Evolutionary conservation across 73 alveolate genomes (phyloP).

Genomic region (Diophrys sp.): DNA sequence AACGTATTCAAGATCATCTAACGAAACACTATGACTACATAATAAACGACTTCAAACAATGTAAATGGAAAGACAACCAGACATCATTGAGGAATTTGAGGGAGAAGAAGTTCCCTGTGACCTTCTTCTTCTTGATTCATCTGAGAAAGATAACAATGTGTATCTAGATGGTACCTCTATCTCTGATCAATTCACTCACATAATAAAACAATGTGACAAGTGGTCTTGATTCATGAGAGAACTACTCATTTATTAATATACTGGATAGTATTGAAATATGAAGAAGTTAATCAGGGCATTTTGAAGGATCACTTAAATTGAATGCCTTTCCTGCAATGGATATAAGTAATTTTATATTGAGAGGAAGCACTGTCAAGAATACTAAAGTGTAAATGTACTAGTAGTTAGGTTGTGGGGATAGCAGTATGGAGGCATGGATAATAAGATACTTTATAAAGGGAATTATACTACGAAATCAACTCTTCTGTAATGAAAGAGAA

Average conservation of each 20-base stretch:
- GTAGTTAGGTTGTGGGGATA: constrained; percentile 22
- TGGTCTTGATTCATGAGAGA: constrained; percentile 32
- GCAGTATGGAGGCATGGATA: constrained; percentile 45
- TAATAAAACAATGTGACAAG: constrained; percentile 24
- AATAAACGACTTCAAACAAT: constrained; percentile 10
- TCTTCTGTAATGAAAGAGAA: not conserved
- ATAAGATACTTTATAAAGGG: constrained; percentile 30
- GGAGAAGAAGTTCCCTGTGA: constrained; percentile 77
- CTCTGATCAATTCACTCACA: constrained; percentile 15
- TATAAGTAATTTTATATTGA: constrained; percentile 36
- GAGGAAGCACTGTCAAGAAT: constrained; percentile 39
- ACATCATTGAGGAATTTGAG: constrained; percentile 64
- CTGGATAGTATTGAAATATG: constrained; percentile 70
- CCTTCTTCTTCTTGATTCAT: constrained; percentile 41
- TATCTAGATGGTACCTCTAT: constrained; percentile 29
- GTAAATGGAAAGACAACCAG: constrained; percentile 66
- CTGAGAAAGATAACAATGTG: constrained; percentile 28
- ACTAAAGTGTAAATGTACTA: too few species aligned
- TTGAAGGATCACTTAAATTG: constrained; percentile 80
- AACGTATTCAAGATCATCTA: constrained; percentile 3
- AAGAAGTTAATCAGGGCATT: constrained; percentile 73
- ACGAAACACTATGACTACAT: constrained; percentile 10
- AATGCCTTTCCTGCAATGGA: constrained; percentile 74
- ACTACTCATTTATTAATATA: constrained; percentile 62
- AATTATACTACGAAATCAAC: not conserved